Base-by-base conservation (phyloP, 2,329 filamentous ascomycete species). In the Fusarium sulawesiense region DNA sequence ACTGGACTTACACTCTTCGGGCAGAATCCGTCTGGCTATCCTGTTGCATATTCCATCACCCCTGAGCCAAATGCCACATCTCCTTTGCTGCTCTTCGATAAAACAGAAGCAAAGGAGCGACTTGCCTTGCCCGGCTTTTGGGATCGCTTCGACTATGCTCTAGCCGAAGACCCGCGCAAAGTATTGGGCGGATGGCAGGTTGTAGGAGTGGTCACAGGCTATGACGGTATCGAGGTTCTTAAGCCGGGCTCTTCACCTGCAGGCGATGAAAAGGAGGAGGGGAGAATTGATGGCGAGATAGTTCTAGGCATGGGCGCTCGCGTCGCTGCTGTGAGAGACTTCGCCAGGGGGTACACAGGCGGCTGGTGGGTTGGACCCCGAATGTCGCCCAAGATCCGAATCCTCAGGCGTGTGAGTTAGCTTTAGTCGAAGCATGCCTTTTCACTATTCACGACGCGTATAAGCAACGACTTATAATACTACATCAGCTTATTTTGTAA, bases 1-100 rank as follows among this genome's bases (percentile, higher is more conserved):
- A 92, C 90, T 30, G 90, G 90, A 54, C 85, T 91, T 12, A 91
- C 90, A 5, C 87, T 90, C 54, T 92, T 92, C 71, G 85, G 86
- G 20, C 85, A 88, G 69, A 83, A 86, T 56, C 79, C 78, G 20
- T 66, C 70, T 55, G 79, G 79, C 48, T 70, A 79, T 12, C 77
- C 81, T 13, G 70, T 83, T 51, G 78, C 79, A n/a, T 75, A 77
- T 44, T 57, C 54, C 60, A 59, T 63, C 46, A 62, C 49, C n/a
- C 56, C 66, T 29, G 46, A 69, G 25, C 34, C 49, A 60, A 60
- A 55, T 66, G 42, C 72, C 4, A 73, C 61, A 20, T 65, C 70
- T 18, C 75, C 75, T 11, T 55, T 82, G 11, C 72, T 80, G 10
- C 68, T 82, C 46, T 87, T 90, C 66, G 89, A 92, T 79, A 91